A percentile compares a stretch with the other conserved stretches of the same genome.
Conservation (phyloP, 2,329 filamentous ascomycete genomes). For the Podosphaera fusca region DNA sequence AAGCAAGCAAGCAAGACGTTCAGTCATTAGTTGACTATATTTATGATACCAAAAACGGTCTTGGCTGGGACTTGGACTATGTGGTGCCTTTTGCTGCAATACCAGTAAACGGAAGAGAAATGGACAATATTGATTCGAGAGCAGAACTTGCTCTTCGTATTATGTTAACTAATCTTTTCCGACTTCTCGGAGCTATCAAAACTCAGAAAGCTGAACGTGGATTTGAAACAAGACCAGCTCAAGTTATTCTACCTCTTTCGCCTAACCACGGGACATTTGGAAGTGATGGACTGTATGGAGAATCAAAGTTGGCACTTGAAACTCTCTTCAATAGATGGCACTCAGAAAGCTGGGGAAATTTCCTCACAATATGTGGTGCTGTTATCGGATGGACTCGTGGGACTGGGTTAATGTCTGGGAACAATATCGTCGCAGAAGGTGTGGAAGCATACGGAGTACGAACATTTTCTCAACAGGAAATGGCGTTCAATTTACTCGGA, state of each 20-base stretch:
- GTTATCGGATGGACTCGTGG: slow-evolving; percentile 98
- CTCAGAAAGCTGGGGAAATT: slow-evolving; percentile 91
- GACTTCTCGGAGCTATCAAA: slow-evolving; percentile 79
- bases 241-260: slow-evolving; percentile 86
- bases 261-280: slow-evolving; percentile 98
- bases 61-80: slow-evolving; percentile 95
- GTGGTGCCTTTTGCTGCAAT: slow-evolving; percentile 94
- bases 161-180: slow-evolving; percentile 92
- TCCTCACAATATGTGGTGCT: slow-evolving; percentile 92
- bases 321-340: slow-evolving; percentile 98
- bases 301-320: slow-evolving; percentile 91
- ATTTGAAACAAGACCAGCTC: slow-evolving; percentile 85
- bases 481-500: slow-evolving; percentile 95
- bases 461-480: slow-evolving; percentile 97
- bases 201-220: slow-evolving; percentile 66
- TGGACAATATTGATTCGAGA: slow-evolving; percentile 88
- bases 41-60: slow-evolving; percentile 84
- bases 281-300: slow-evolving; percentile 91
- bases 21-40: slow-evolving; percentile 89
- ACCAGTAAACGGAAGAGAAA: slow-evolving; percentile 90
- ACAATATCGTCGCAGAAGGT: slow-evolving; percentile 92
- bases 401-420: slow-evolving; percentile 91
- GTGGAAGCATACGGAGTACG: slow-evolving; percentile 92
- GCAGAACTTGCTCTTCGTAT: slow-evolving; percentile 96
- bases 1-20: slow-evolving; percentile 94